Evolutionary conservation across 2,329 filamentous ascomycete genomes (phyloP).

Genomic region (Paecilomyces sp.): DNA sequence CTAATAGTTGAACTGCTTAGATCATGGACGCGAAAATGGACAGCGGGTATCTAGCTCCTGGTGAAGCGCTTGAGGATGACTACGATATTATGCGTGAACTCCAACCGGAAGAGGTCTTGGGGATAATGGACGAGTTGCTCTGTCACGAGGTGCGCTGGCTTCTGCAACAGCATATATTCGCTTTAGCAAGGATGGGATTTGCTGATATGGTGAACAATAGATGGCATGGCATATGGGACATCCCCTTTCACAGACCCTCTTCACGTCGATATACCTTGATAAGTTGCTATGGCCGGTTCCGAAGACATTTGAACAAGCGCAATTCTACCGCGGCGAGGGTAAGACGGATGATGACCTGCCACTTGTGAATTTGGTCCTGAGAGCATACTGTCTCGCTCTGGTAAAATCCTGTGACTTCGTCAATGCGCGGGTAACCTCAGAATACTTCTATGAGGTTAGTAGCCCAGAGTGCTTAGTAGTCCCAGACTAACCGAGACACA

Average conservation of each 20-base stretch:
- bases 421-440: conserved; percentile 67
- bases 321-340: conserved; percentile 42
- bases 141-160: conserved; percentile 65
- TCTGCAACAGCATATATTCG: neutral
- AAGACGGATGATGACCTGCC: conserved; percentile 25
- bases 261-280: conserved; percentile 88
- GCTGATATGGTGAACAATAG: conserved; percentile 34
- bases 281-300: conserved; percentile 68
- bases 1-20: conserved; percentile 40
- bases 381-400: conserved; percentile 78
- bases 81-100: conserved; percentile 66
- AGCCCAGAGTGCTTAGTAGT: neutral
- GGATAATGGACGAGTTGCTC: conserved; percentile 88
- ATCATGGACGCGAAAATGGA: conserved; percentile 99
- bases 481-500: conserved; percentile 28
- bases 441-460: conserved; percentile 81
- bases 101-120: conserved; percentile 72
- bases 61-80: conserved; percentile 74
- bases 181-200: neutral
- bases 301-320: conserved; percentile 55
- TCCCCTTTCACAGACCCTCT: conserved; percentile 86
- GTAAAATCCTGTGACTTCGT: conserved; percentile 78
- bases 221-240: conserved; percentile 98
- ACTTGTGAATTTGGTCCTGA: conserved; percentile 58
- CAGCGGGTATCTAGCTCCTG: conserved; percentile 72